Evolutionary conservation across 345 rosid genomes (phyloP).

Genomic region (Conringia planisiliqua): DNA sequence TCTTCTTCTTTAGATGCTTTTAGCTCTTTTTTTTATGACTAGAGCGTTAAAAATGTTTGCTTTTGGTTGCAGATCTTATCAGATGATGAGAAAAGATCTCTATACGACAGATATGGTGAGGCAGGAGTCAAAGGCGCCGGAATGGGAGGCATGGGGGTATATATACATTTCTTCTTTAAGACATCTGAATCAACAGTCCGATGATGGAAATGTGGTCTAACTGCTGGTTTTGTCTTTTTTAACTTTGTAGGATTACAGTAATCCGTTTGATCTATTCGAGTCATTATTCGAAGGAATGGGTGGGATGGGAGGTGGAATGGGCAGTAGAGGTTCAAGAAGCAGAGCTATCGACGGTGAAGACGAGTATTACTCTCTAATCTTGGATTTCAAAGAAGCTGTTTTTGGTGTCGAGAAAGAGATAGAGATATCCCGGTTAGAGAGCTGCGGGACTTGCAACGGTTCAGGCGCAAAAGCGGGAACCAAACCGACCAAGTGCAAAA

Average conservation of each 20-base stretch:
- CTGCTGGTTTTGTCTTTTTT: not conserved
- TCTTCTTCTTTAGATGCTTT: conserved; percentile 13
- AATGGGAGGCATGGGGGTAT: conserved; percentile 91
- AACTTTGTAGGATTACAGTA: conserved; percentile 80
- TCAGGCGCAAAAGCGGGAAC: conserved; percentile 93
- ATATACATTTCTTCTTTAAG: not conserved
- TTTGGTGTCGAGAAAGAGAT: conserved; percentile 94
- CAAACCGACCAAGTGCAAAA: conserved; percentile 68
- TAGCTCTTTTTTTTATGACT: not conserved
- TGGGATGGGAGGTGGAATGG: conserved; percentile 79
- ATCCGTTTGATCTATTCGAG: conserved; percentile 93
- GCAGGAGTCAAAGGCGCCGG: conserved; percentile 97
- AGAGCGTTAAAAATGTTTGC: not conserved
- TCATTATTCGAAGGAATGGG: conserved; percentile 90
- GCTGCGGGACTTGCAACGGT: conserved; percentile 81
- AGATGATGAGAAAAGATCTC: conserved; percentile 91
- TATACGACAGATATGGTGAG: conserved; percentile 95
- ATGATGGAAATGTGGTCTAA: not conserved
- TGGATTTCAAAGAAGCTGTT: conserved; percentile 91
- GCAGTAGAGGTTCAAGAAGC: conserved; percentile 68
- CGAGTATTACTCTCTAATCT: conserved; percentile 72
- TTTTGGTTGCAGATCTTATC: conserved; percentile 66
- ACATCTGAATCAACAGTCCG: not conserved
- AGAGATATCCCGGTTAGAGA: conserved; percentile 85
- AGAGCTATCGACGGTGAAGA: conserved; percentile 89